Evolutionary conservation across 768 basidiomycete species (phyloP), one percentile per base, ranked within the genome.

Genomic region (Baorangia bicolor): DNA sequence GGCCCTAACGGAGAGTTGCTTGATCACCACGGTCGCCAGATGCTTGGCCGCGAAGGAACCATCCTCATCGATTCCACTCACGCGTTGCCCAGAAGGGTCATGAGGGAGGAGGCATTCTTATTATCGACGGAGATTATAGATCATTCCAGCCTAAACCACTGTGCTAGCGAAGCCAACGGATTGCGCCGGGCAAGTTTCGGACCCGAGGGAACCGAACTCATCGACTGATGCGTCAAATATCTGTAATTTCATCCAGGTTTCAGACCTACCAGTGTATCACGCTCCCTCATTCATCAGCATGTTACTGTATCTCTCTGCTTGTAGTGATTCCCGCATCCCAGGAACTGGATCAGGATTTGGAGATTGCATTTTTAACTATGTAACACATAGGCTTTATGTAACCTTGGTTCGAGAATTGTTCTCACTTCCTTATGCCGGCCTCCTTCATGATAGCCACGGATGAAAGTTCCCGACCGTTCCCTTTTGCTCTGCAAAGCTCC

Each of bases 181-280:
- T 18, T 35, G n/a, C 35, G 40, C 41, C 55, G 38, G 13, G 30
- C 39, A 39, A 56, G 57, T 37, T 47, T 69, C 6, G 68, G 69
- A 5, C 64, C 60, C 1, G 55, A 61, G 14, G 69, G 60, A 31
- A 69, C 68, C 13, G 62, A 64, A 10, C 64, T 69, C 28, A 51
- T 69, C 39, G 42, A 58, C 21, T 62, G 52, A 27, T 21, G 5
- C 14, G 5, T 23, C 41, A 30, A 16, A 16, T 28, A 9, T 34
- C 25, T 34, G n/a, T 41, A 37, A 2, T 20, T 37, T 48, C 23
- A 25, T 31, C 8, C 37, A 38, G 2, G n/a, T 16, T 27, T 45
- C 8, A 21, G 10, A 50, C 49, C 0, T 28, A 39, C 37, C 33
- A 27, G 33, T 28, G 13, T 34, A 58, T 12, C 48, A 51, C 51